Evolutionary conservation across 805 yeast species (phyloP), one percentile per base, ranked within the genome.

Genomic region (Isabelozyma rhagii): DNA sequence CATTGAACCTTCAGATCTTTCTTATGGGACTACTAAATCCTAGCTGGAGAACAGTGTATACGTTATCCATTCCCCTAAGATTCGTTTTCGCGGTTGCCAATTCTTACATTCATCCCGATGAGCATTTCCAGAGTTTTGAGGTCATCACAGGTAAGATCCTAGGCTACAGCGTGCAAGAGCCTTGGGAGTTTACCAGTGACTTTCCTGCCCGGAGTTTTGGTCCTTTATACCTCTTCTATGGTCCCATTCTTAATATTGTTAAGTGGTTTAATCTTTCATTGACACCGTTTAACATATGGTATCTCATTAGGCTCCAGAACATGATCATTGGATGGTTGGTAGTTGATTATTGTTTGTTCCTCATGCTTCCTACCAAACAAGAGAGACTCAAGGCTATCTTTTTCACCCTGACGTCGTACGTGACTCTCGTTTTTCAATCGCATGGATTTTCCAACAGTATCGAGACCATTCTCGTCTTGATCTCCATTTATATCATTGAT

Each of bases 81-180:
- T 67, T 86, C 18, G 69, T 79, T 25, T 70, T 89, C 43, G 83
- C 87, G 0, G 62, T 87, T 1, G 82, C 86, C 48, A 78, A 86
- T 29, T 89, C 97, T 0, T 94, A 96, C 62, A 84, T 94, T 44
- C 99, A 96, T 57, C 99, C 99, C 0, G 99, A 94, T 73, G 99
- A 94, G 69, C 97, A 92, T 64, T 89, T 89, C 64, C 99, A 96
- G 64, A 81, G 85, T n/a, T 79, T 96, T 44, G 96, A 91, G 63
- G 85, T 87, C 0, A 60, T 93, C 21, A 75, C 84, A 10, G 63
- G 67, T 58, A 63, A 66, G 59, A 56, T 79, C 25, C 72, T 83
- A 63, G 77, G 72, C 63, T 50, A 66, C 73, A 27, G 73, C 67
- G 63, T 68, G 8, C 71, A 74, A 11, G 58, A 77, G 0, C 92